Base-by-base conservation (phyloP, 345 rosid genomes). In the Citrus maxima region DNA sequence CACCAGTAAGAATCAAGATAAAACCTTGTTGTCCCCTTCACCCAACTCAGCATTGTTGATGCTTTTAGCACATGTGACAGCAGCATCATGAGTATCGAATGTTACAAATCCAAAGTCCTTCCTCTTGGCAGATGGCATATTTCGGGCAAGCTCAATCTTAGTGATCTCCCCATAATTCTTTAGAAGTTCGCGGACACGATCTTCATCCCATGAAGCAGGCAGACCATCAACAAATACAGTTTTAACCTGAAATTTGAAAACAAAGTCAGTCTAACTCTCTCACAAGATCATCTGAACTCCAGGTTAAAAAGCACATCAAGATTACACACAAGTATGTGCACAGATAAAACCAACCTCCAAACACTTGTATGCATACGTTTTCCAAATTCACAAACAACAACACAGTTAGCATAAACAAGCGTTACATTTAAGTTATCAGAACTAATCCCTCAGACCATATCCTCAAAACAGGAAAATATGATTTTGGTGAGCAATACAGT, bases 61-160 rank as follows among this genome's bases (percentile, higher is more conserved):
- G 81, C 92, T 81, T 88, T 96, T 96, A 38, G 97, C 94, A 89
- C 98, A 96, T 22, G 78, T 83, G 77, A 96, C 95, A 19, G 99
- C 98, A 80, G 98, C 92, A 70, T 91, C 99, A 71, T 94, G 98
- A 81, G 89, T 84, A 80, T 93, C 97, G 75, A 96, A 96, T 42
- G 98, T 92, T 77, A 96, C 95, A 87, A 96, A 96, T 75, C 99
- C 99, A 79, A 93, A 96, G 87, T 96, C 98, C 86, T 89, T 94
- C 84, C 99, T 89, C 89, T 88, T 91, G 28, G 98, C 99, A 81
- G 97, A 91, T 77, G 98, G 98, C 99, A 96, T 94, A 73, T 93
- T 96, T 70, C 98, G 89, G 1, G 99, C 97, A 90, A 96, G 99
- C 86, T 96, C 99, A 77, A 96, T 74, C 88, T 93, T 96, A 79